Evolutionary conservation across 805 yeast genomes (phyloP), one percentile per base, ranked within the genome.

Genomic region (Torulaspora indica): DNA sequence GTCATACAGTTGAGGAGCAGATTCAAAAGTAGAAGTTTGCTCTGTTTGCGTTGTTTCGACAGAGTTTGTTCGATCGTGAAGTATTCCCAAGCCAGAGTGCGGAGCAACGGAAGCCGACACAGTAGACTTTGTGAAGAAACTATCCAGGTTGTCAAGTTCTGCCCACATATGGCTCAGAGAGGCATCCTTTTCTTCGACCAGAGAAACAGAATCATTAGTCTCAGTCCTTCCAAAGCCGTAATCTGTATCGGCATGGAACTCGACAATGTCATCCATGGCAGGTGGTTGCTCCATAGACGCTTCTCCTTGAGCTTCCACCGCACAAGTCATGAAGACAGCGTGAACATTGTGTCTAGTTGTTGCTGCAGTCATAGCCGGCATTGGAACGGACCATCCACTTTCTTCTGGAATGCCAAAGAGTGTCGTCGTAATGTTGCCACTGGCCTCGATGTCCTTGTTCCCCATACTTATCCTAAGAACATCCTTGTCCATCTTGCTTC

Each of bases 381-480:
- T 85, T 1, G 98, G 95, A 39, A 95, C 81, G 0, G 96, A 82
- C 99, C 99, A 93, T 1, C 99, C 99, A 57, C 84, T 81, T 9
- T 86, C 95, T 23, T 66, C 71, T 0, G 98, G 98, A 18, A 91
- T 81, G 12, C 98, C 98, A 69, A 89, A 95, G 43, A 93, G 69
- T 0, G 97, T 88, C 0, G 93, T 89, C 2, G 93, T 82, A 53
- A 78, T 81, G 52, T 85, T 96, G 58, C 83, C 85, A 51, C 86
- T 95, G 51, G 83, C 85, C 54, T 84, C 78, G 53, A 85, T 72
- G 7, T 86, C 77, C 10, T 81, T 71, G 52, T 85, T 88, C 8
- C 97, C 97, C 58, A 91, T 76, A 54, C 95, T 84, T 81, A 93
- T 86, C 61, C 97, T 75, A 54, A 93, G 72, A 14, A 91, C 90